Conservation (phyloP, 169 alveolate genomes). For the Cryptosporidium felis region DNA sequence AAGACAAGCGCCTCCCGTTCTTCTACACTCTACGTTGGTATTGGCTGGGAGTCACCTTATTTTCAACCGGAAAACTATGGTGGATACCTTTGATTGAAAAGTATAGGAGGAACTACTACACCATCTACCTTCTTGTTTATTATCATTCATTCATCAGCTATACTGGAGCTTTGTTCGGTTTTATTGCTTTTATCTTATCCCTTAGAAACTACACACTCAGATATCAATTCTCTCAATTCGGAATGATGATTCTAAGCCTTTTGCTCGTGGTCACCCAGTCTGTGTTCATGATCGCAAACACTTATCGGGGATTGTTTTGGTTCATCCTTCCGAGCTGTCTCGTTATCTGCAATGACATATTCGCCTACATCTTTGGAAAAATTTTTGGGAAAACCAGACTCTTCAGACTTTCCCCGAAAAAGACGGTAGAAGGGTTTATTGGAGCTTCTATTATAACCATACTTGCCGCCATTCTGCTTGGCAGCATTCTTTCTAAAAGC, state of each 20-base stretch:
- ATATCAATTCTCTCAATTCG: constrained; percentile 93
- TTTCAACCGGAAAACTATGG: constrained; percentile 75
- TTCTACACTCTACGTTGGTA: constrained; percentile 82
- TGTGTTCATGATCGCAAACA: constrained; percentile 86
- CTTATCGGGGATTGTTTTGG: constrained; percentile 96
- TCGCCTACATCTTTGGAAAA: constrained; percentile 95
- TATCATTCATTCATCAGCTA: constrained; percentile 90
- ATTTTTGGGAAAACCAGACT: constrained; percentile 92
- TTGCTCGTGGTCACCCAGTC: constrained; percentile 82
- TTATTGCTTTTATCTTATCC: constrained; percentile 90
- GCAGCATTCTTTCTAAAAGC: constrained; percentile 77
- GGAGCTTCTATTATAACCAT: constrained; percentile 90
- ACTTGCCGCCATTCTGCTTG: constrained; percentile 72
- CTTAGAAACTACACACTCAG: constrained; percentile 88
- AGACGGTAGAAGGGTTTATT: constrained; percentile 98
- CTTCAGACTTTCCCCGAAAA: constrained; percentile 95
- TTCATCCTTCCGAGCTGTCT: constrained; percentile 92
- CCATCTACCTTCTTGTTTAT: constrained; percentile 76
- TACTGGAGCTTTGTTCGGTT: constrained; percentile 85
- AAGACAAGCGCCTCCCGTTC: constrained; percentile 77
- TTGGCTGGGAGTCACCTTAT: constrained; percentile 77
- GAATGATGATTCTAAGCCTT: constrained; percentile 82
- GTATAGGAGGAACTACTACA: constrained; percentile 63
- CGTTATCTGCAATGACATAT: constrained; percentile 93
- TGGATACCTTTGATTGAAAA: constrained; percentile 71